Conservation (phyloP, 2,329 filamentous ascomycete genomes). For the Phyllosticta citriasiana region DNA sequence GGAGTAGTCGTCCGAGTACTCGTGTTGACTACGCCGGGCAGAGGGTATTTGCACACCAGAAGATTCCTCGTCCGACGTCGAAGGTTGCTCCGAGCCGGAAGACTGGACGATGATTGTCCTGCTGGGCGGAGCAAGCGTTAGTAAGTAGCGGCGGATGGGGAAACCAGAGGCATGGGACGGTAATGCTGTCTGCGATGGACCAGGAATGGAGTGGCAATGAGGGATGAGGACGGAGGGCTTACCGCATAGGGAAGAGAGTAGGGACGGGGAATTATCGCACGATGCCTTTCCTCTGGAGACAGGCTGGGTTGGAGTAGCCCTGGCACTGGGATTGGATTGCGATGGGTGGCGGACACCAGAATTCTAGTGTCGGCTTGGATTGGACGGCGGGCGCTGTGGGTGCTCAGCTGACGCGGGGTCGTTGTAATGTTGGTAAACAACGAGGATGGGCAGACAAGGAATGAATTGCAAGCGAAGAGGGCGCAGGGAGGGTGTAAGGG, state of each 20-base stretch:
- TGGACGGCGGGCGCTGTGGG: slow-evolving; percentile 1
- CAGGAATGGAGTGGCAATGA: slow-evolving; percentile 19
- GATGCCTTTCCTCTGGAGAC: slow-evolving; percentile 31
- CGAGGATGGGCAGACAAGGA: background rate
- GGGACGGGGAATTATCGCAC: slow-evolving; percentile 21
- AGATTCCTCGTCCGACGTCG: slow-evolving; percentile 21
- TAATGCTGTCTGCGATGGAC: slow-evolving; percentile 13
- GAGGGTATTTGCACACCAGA: slow-evolving; percentile 24
- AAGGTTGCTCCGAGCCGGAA: slow-evolving; percentile 25
- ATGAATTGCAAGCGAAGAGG: background rate
- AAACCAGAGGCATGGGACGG: slow-evolving; percentile 14
- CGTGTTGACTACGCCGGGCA: slow-evolving; percentile 21
- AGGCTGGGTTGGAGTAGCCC: slow-evolving; percentile 25
- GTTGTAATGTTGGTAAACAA: slow-evolving; percentile 9
- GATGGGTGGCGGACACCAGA: background rate
- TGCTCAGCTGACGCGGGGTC: slow-evolving; percentile 6
- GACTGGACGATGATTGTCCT: slow-evolving; percentile 29
- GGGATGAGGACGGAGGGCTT: slow-evolving; percentile 30
- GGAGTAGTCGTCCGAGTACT: slow-evolving; percentile 21
- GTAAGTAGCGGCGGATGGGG: slow-evolving; percentile 16
- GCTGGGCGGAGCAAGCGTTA: slow-evolving; percentile 27
- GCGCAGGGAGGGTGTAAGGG: background rate
- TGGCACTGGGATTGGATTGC: slow-evolving; percentile 7
- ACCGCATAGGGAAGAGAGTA: slow-evolving; percentile 30
- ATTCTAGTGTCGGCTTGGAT: slow-evolving; percentile 1